Evolutionary conservation across 768 basidiomycete genomes (phyloP), one percentile per base, ranked within the genome.

Genomic region (Wakefieldia striispora): DNA sequence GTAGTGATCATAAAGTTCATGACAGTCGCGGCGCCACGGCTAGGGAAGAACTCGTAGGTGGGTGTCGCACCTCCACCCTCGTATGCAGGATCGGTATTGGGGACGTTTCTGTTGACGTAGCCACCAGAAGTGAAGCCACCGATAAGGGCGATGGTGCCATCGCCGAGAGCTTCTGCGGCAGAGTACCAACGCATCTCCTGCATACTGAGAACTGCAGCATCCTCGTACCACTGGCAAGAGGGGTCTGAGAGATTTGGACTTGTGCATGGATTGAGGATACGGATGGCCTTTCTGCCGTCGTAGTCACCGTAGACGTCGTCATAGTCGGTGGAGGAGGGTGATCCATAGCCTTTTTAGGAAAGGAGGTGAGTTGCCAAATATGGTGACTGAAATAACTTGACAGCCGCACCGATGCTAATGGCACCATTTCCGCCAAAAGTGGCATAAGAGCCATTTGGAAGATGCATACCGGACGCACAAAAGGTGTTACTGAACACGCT

Each of bases 21-120:
- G 7, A 71, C 62, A 37, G 73, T 66, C 1, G 78, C 74, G 17
- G 68, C 62, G 6, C 77, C 75, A 17, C 76, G 78, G 27, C 76
- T 72, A 4, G 92, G 92, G 68, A 76, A 93, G 68, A 90, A 88
- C 66, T 93, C 91, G 62, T 78, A 86, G 0, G 88, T 88, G 21
- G 87, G 85, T 50, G 92, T 86, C 10, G 88, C 83, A 5, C 75
- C 86, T 34, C 82, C 58, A 37, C 84, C 85, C 55, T 82, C 76
- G 46, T 63, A 72, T 0, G 71, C 68, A 3, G 87, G 88, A 53
- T 90, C 84, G 16, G 52, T 63, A 57, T 85, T 83, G 21, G 86
- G 87, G 38, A 71, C 73, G 58, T 87, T 86, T 31, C 84, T 70
- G 65, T 90, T 90, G 62, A 90, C 73, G 56, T 88, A 91, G 23